These are phyloP conservation scores for Mycena kentingensis DNA, from an alignment of 768 basidiomycete genomes.

Conservation along the genomic window DNA sequence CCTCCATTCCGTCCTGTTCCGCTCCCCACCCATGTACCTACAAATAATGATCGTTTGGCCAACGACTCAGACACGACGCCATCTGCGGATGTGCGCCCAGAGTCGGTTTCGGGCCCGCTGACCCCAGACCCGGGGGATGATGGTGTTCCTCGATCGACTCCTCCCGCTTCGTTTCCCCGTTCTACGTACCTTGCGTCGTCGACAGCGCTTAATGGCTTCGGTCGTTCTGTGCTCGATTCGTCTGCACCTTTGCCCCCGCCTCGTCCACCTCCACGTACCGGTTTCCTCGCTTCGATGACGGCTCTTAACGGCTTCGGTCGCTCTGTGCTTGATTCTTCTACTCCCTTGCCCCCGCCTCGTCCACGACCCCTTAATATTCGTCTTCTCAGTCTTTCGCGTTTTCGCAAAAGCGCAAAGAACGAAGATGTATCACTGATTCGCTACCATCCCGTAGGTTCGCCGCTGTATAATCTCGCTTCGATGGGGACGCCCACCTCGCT, in stretches of 20 bases:
- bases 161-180: neutral
- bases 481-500: neutral
- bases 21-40: constrained; percentile 6
- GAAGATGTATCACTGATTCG: constrained; percentile 8
- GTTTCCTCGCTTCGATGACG: constrained; percentile 3
- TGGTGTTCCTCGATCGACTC: constrained; percentile 8
- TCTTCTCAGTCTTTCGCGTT: constrained; percentile 1
- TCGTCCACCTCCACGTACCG: constrained; percentile 2
- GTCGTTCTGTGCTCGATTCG: constrained; percentile 11
- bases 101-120: neutral
- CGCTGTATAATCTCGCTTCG: neutral
- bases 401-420: constrained; percentile 3
- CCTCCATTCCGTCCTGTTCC: constrained; percentile 3
- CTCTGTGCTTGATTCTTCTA: constrained; percentile 7
- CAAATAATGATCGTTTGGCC: constrained; percentile 16
- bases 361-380: constrained; percentile 4
- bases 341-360: constrained; percentile 1
- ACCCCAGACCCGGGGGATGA: neutral
- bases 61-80: constrained; percentile 7
- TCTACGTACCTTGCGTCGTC: constrained; percentile 4
- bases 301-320: constrained; percentile 12
- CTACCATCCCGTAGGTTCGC: constrained; percentile 5
- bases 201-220: constrained; percentile 9
- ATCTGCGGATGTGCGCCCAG: constrained; percentile 7
- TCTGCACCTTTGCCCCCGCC: neutral